Evolutionary conservation across 306 rosid genomes (phyloP), one percentile per base, ranked within the genome.

Genomic region (Prunus armeniaca): DNA sequence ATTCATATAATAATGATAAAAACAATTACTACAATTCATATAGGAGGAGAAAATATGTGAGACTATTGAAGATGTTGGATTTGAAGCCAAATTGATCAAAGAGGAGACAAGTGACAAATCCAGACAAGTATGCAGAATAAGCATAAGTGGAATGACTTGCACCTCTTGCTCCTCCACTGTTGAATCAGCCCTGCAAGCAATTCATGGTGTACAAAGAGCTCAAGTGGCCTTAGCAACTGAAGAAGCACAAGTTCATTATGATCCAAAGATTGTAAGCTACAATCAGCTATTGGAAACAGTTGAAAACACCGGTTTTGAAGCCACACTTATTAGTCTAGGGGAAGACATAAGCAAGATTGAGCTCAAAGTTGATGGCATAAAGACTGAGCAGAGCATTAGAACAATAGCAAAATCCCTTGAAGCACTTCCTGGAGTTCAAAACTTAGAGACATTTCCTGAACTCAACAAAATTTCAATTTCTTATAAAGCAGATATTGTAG

Each of bases 111-210:
- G 32, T 28, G 88, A 78, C 4, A 76, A 58, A 70, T 76, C 91
- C 11, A 61, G 78, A 65, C 93, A 91, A 80, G 89, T 86, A 3
- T 89, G 97, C 74, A 88, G 93, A 57, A 79, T 93, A 30, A 82
- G 80, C 28, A 80, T 93, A 14, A 79, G 80, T 27, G 98, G 93
- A 83, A 91, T 93, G 98, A 89, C 96, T 50, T 89, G 97, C 80
- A 93, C 91, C 2, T 84, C 98, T 6, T 93, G 97, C 65, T 89
- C 96, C 64, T 87, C 96, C 25, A 85, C 91, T 1, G 73, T 93
- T 34, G 98, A 93, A 69, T 90, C 93, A 25, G 81, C 83, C 70
- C 76, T 93, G 13, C 78, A 74, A 75, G 67, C 84, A 24, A 58
- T 88, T 65, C 66, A 71, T 6, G 98, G 96, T 19, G 91, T 93